Evolutionary conservation across 192 early-diverging fungal species (phyloP), one percentile per base, ranked within the genome.

Genomic region (Endogone sp.): DNA sequence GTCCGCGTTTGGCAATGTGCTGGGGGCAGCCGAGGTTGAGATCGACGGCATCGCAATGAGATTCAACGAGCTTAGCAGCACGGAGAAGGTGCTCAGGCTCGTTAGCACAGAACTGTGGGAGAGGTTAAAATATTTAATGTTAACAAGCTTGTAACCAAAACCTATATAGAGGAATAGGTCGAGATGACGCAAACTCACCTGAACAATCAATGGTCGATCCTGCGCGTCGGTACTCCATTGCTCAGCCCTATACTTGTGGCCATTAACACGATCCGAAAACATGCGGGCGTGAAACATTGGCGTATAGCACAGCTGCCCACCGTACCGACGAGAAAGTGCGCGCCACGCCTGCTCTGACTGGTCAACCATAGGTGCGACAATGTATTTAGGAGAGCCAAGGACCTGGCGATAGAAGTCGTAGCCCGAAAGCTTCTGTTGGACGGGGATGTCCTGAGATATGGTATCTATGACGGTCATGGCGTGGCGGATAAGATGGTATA

Each of bases 61-160:
- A 81, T 59, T 90, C 91, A 6, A 99, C 90, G 29, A 92, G 71
- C 63, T 86, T 75, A 6, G 96, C 95, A 3, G 98, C 95, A 29
- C 81, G 75, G 0, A 99, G 82, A 20, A 99, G 85, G 8, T 74
- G 69, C 4, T 90, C 87, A 2, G 96, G 91, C 27, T 99, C 96
- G 76, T 99, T 99, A 1, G 96, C 96, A 77, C 98, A 99, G 71
- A 99, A 99, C 91, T 95, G n/a, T n/a, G n/a, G n/a, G 81, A 27
- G 25, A 0, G 44, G 28, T 25, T 56, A n/a, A n/a, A n/a, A n/a
- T n/a, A n/a, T n/a, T n/a, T n/a, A n/a, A n/a, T n/a, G 13, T 20
- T 22, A 25, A 63, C 16, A 63, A 56, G 13, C 16, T 63, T 16
- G 16, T 32, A 22, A 20, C 27, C 22, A 6, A 3, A 26, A 64